phyloP scores from a whole-genome alignment of 2,329 filamentous ascomycete species.

The Grosmannia clavigera region DNA sequence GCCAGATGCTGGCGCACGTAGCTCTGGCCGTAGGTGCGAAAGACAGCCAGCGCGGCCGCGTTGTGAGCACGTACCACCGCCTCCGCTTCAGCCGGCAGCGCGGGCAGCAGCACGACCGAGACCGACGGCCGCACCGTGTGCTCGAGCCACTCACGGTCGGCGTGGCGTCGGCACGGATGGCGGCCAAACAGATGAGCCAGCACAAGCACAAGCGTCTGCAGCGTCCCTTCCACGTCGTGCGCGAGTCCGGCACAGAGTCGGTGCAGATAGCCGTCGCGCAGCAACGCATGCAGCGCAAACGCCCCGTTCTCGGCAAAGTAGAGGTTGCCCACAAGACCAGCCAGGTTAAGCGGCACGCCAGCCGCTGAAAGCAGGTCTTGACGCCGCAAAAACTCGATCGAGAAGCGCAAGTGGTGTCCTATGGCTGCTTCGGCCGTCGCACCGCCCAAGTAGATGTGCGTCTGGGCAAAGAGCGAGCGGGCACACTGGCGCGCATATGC shows the following conservation, averaged over 20 bases:
- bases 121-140: constrained; percentile 44
- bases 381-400: constrained; percentile 64
- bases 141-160: constrained; percentile 67
- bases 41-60: constrained; percentile 50
- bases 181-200: neutral
- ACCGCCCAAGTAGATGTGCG: constrained; percentile 58
- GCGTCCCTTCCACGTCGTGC: neutral
- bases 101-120: constrained; percentile 53
- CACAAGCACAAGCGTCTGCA: neutral
- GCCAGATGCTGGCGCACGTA: constrained; percentile 53
- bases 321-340: constrained; percentile 49
- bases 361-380: constrained; percentile 49
- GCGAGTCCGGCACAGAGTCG: neutral
- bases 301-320: neutral
- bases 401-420: constrained; percentile 66
- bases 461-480: constrained; percentile 47
- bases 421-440: constrained; percentile 55
- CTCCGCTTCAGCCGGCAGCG: constrained; percentile 45
- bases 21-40: constrained; percentile 55
- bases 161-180: constrained; percentile 34
- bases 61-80: constrained; percentile 50
- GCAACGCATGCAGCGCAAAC: neutral
- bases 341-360: constrained; percentile 60
- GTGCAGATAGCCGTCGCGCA: neutral
- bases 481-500: constrained; percentile 40